Evolutionary conservation across 192 early-diverging fungal species (phyloP).

Genomic region (Coemansia sp.): DNA sequence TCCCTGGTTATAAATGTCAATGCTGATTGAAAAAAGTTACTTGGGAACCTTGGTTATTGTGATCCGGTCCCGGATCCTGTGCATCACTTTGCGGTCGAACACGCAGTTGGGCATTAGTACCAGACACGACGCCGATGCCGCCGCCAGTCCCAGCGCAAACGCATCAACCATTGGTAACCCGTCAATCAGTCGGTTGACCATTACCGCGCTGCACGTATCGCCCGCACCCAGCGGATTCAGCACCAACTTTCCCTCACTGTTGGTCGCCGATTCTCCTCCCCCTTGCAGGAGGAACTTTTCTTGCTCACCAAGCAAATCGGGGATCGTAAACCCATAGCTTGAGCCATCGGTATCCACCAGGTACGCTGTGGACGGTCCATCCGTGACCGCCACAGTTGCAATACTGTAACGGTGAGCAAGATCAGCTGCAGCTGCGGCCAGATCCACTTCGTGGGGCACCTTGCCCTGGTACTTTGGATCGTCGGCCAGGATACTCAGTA

Average conservation of each 20-base stretch:
- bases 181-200: constrained; percentile 32
- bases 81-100: constrained; percentile 23
- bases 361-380: constrained; percentile 27
- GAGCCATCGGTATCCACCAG: constrained; percentile 7
- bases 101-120: constrained; percentile 40
- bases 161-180: constrained; percentile 15
- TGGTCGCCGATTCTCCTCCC: neutral
- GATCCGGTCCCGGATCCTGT: constrained; percentile 18
- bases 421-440: constrained; percentile 4
- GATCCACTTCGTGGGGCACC: neutral
- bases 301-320: constrained; percentile 23
- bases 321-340: constrained; percentile 16
- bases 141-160: constrained; percentile 48
- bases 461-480: neutral
- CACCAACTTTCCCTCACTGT: neutral
- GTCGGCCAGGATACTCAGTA: constrained; percentile 8
- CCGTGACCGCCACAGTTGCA: constrained; percentile 30
- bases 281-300: constrained; percentile 19
- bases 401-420: constrained; percentile 10
- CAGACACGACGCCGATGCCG: constrained; percentile 49
- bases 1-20: neutral
- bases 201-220: constrained; percentile 22
- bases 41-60: neutral
- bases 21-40: too few species aligned
- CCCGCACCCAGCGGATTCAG: constrained; percentile 43